Conservation (phyloP, 805 yeast genomes). For the Wickerhamomyces pijperi region DNA sequence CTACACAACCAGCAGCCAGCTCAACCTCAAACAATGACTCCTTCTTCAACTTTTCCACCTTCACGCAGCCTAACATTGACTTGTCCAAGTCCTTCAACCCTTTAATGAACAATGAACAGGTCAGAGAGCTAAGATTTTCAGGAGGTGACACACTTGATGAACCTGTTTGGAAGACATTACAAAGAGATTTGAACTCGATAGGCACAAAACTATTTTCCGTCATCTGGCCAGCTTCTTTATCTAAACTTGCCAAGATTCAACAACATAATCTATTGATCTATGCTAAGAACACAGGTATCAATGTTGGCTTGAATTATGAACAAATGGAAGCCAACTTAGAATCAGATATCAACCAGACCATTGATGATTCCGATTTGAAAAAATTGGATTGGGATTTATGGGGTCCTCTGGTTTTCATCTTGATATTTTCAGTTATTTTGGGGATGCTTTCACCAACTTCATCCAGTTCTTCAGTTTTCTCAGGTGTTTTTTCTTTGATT, state of each 20-base stretch:
- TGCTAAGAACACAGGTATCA: slow-evolving; percentile 20
- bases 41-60: slow-evolving; percentile 19
- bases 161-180: slow-evolving; percentile 47
- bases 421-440: slow-evolving; percentile 41
- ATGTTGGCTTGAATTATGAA: slow-evolving; percentile 19
- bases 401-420: slow-evolving; percentile 62
- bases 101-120: slow-evolving; percentile 18
- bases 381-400: slow-evolving; percentile 50
- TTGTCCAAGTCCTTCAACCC: slow-evolving; percentile 21
- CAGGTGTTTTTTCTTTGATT: slow-evolving; percentile 50
- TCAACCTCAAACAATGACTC: slow-evolving; percentile 4
- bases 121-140: slow-evolving; percentile 21
- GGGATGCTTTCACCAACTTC: slow-evolving; percentile 17
- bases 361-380: slow-evolving; percentile 16
- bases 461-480: slow-evolving; percentile 41
- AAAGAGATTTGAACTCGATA: slow-evolving; percentile 33
- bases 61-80: slow-evolving; percentile 21
- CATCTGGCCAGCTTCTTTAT: slow-evolving; percentile 27
- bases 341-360: slow-evolving; percentile 12
- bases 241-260: slow-evolving; percentile 19
- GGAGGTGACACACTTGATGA: slow-evolving; percentile 71
- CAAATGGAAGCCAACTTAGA: slow-evolving; percentile 18
- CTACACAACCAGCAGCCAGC: background rate
- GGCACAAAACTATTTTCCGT: slow-evolving; percentile 31
- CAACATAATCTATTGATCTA: slow-evolving; percentile 19